Evolutionary conservation across 73 alveolate species (phyloP), one percentile per base, ranked within the genome.

Genomic region (Effrenium voratum): DNA sequence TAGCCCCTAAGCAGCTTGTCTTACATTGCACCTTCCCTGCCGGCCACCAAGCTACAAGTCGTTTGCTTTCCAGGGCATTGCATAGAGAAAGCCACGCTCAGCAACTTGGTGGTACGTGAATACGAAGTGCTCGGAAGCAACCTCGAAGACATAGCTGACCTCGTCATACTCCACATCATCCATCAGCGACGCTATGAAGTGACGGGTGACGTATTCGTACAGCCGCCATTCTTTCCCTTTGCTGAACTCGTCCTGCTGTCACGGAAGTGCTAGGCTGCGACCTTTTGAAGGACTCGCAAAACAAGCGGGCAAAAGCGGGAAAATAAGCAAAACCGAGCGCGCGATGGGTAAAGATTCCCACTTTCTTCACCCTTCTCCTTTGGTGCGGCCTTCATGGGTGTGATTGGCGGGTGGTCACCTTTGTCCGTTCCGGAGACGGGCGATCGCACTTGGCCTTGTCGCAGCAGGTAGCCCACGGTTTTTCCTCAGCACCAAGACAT

Each of bases 401-500:
- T 99, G 57, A 99, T 99, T 32, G 99, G 99, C 8, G 99, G 99
- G 87, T 99, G 99, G 92, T 99, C 99, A 2, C 99, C 99, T 13
- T 99, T 99, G 93, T 60, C 60, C 34, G 50, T 60, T 15, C 80
- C 70, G 28, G 70, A 24, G 81, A 98, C 99, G 0, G 99, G 99
- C 49, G 93, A 81, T 16, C 63, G 99, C 72, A 99, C 80, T 26
- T 99, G 91, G 5, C 76, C 59, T 63, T 98, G 47, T 93, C 98
- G 80, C 73, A 90, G 57, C 59, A 90, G 43, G 88, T 68, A 47
- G 43, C 80, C 38, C 77, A 90, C 97, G 76, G 97, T 90, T 19
- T 79, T 44, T 30, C 95, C 95, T 88, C 22, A 73, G 73, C 49
- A 12, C 34, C 30, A n/a, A n/a, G n/a, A n/a, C n/a, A n/a, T n/a